Evolutionary conservation across 495 filamentous ascomycete species (phyloP).

Genomic region (Hypoxylon crocopeplum): DNA sequence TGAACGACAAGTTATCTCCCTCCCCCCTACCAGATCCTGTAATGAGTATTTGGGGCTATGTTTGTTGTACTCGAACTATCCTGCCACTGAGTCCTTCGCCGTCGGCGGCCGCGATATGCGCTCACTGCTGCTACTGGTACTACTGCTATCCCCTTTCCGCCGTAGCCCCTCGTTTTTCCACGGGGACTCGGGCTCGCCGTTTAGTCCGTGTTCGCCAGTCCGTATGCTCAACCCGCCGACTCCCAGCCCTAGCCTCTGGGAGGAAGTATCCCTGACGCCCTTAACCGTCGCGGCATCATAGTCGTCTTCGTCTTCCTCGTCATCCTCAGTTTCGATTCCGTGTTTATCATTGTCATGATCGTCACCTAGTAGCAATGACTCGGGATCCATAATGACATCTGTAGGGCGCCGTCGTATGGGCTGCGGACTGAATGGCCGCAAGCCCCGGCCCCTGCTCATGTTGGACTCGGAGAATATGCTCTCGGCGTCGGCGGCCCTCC

Average conservation of each 20-base stretch:
- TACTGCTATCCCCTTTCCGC: not conserved
- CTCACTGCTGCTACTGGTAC: constrained; percentile 4
- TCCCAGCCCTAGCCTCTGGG: constrained; percentile 21
- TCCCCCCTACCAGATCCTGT: too few relatives aligned
- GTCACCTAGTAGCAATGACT: constrained; percentile 41
- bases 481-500: constrained; percentile 44
- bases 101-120: not conserved
- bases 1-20: too few relatives aligned
- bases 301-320: constrained; percentile 23
- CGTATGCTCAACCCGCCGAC: constrained; percentile 28
- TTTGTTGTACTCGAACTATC: too few relatives aligned
- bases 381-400: constrained; percentile 49
- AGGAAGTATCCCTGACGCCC: constrained; percentile 20
- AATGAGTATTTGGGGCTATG: too few relatives aligned
- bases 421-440: constrained; percentile 62
- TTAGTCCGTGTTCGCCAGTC: constrained; percentile 9
- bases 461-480: constrained; percentile 62
- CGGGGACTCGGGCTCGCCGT: constrained; percentile 23
- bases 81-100: too few relatives aligned
- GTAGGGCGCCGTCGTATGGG: constrained; percentile 47
- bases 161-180: constrained; percentile 32
- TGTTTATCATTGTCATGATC: not conserved
- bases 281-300: constrained; percentile 33
- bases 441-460: constrained; percentile 50
- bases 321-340: not conserved